Conservation (phyloP, 2,329 filamentous ascomycete species). For the Pseudopithomyces chartarum region DNA sequence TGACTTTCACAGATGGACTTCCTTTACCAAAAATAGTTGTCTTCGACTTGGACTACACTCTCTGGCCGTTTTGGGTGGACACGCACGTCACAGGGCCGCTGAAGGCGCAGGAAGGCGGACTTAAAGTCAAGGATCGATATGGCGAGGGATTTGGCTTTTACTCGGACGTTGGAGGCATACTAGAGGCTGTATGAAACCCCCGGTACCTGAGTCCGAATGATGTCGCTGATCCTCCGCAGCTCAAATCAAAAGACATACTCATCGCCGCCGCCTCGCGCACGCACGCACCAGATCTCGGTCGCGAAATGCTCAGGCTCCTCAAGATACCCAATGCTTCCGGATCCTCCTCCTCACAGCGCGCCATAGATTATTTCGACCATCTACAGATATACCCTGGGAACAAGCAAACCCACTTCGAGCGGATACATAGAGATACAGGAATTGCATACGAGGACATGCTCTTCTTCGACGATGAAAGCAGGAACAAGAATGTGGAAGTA, state of each 20-base stretch:
- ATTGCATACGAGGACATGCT: constrained; percentile 82
- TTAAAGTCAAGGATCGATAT: constrained; percentile 57
- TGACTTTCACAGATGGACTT: constrained; percentile 66
- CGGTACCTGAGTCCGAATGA: background rate
- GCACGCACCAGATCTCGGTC: constrained; percentile 75
- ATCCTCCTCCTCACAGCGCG: constrained; percentile 50
- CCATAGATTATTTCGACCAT: constrained; percentile 61
- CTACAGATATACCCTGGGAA: constrained; percentile 71
- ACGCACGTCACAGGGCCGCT: constrained; percentile 83
- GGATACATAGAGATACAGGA: constrained; percentile 71
- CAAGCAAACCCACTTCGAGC: constrained; percentile 85
- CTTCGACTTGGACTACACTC: constrained; percentile 96
- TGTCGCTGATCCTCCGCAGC: constrained; percentile 52
- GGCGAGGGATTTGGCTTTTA: constrained; percentile 56
- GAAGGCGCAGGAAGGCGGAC: constrained; percentile 52
- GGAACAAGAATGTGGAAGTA: constrained; percentile 81
- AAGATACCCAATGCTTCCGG: constrained; percentile 63
- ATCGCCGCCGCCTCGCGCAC: constrained; percentile 83
- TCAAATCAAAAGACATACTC: constrained; percentile 53
- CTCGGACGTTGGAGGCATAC: constrained; percentile 49
- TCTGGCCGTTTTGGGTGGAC: constrained; percentile 99
- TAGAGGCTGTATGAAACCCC: constrained; percentile 39
- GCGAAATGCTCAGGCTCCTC: constrained; percentile 78
- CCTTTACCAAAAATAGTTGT: constrained; percentile 83
- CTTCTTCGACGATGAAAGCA: constrained; percentile 91